A percentile compares a stretch with the other conserved stretches of the same genome.
Conservation (phyloP, 2,329 filamentous ascomycete species). For the Decorospora gaudefroyi region DNA sequence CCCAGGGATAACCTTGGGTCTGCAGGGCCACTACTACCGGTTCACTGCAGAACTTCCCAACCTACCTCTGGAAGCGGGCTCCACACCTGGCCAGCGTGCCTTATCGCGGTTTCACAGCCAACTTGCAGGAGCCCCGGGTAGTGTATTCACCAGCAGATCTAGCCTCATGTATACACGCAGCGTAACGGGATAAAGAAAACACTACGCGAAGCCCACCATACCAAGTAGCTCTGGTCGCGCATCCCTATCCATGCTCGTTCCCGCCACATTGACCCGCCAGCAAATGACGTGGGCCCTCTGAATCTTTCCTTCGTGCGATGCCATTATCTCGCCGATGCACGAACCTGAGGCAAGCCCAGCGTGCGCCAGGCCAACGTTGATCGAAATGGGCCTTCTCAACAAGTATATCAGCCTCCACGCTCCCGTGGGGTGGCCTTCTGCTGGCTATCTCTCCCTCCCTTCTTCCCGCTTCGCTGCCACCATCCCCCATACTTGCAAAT, state of each 20-base stretch:
- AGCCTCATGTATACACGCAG: constrained; percentile 38
- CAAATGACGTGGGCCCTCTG: constrained; percentile 46
- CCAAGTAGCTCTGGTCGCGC: constrained; percentile 34
- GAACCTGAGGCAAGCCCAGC: constrained; percentile 37
- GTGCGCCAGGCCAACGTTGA: constrained; percentile 35
- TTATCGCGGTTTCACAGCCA: constrained; percentile 48
- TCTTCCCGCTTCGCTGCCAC: constrained; percentile 29
- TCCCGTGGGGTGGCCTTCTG: constrained; percentile 44
- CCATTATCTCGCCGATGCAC: constrained; percentile 48
- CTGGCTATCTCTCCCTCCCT: constrained; percentile 34
- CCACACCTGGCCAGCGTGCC: constrained; percentile 34
- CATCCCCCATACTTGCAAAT: constrained; percentile 23
- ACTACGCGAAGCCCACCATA: constrained; percentile 38
- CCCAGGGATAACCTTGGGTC: constrained; percentile 33
- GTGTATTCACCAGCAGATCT: constrained; percentile 39
- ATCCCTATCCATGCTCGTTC: constrained; percentile 44
- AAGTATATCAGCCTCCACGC: constrained; percentile 49
- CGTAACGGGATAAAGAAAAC: constrained; percentile 45
- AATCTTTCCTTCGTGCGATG: constrained; percentile 38
- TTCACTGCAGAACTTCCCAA: constrained; percentile 29
- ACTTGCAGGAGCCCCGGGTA: constrained; percentile 23
- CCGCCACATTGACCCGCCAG: constrained; percentile 45
- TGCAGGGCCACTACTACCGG: constrained; percentile 29
- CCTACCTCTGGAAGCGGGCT: constrained; percentile 23
- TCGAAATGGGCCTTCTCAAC: constrained; percentile 30